Evolutionary conservation across 176 grass and related monocot species (phyloP), one percentile per base, ranked within the genome.

Genomic region (Guadua angustifolia): DNA sequence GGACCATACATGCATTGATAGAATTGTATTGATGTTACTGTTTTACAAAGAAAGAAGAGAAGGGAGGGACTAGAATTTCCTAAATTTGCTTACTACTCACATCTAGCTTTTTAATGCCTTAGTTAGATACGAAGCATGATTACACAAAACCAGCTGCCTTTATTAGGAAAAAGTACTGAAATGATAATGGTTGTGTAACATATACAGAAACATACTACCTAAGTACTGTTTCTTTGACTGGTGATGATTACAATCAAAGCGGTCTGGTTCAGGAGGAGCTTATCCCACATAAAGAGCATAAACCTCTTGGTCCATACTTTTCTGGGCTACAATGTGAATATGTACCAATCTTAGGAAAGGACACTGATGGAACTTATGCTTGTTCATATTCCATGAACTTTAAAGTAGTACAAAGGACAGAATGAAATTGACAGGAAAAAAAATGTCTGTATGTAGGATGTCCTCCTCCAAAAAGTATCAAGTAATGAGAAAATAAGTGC

Each of bases 321-420:
- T 83, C 79, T 88, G 60, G 85, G 80, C 67, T 83, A 67, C 62
- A 84, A 82, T 83, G 50, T 88, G 87, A 97, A 97, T 94, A 92
- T 94, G 82, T 94, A 90, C 94, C 87, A 86, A 92, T 92, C 89
- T 97, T 94, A 86, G 71, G 89, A 94, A 91, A 97, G 87, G 91
- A 88, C 84, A 32, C 44, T 82, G 83, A 84, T 73, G 85, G 89
- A 97, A 91, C 86, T 86, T 88, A 86, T 97, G 79, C 85, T 90
- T 61, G 78, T 77, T 85, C 83, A 89, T 82, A 97, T 93, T 93
- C 89, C 69, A 66, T 70, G 18, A 79, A 62, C 94, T 97, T 94
- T 86, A 81, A 81, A 87, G 86, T 81, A 91, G 81, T 84, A 93
- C 62, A 75, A 85, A 76, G 75, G 50, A 83, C 50, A 38, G 66